A percentile compares a stretch with the other conserved stretches of the same genome.
These are phyloP conservation scores for Camelina neglecta DNA, from an alignment of 345 rosid species.

Conservation along the genomic window DNA sequence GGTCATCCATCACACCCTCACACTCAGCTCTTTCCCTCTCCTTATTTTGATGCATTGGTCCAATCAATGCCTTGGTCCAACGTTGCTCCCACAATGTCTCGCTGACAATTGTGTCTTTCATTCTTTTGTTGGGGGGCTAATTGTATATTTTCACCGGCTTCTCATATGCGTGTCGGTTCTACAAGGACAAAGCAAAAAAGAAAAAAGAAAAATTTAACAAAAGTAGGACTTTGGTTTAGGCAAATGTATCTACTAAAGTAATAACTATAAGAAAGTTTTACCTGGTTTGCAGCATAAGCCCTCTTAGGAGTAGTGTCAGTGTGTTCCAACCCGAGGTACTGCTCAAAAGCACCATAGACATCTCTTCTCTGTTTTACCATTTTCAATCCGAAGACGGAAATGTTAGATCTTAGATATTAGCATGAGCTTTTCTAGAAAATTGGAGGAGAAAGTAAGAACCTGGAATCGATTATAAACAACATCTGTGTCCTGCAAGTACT, in stretches of 20 bases:
- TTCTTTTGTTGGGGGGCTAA: constrained; percentile 32
- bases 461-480: constrained; percentile 81
- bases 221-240: constrained; percentile 1
- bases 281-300: constrained; percentile 82
- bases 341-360: constrained; percentile 96
- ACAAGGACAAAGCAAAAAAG: constrained; percentile 32
- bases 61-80: constrained; percentile 35
- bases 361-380: constrained; percentile 68
- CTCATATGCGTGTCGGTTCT: constrained; percentile 73
- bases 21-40: constrained; percentile 21
- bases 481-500: constrained; percentile 86
- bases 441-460: constrained; percentile 47
- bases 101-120: constrained; percentile 3
- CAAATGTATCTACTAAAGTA: not conserved
- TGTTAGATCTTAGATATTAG: not conserved
- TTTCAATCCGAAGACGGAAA: not conserved
- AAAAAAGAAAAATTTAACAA: not conserved
- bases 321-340: constrained; percentile 96
- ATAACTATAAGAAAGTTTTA: constrained; percentile 10
- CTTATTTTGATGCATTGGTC: constrained; percentile 33
- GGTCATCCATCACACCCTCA: constrained; percentile 35
- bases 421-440: not conserved
- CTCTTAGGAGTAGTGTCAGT: constrained; percentile 79
- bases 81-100: constrained; percentile 32
- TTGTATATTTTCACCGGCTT: constrained; percentile 82